Conservation (phyloP, 2,329 filamentous ascomycete genomes). For the Xylariaceae sp. region DNA sequence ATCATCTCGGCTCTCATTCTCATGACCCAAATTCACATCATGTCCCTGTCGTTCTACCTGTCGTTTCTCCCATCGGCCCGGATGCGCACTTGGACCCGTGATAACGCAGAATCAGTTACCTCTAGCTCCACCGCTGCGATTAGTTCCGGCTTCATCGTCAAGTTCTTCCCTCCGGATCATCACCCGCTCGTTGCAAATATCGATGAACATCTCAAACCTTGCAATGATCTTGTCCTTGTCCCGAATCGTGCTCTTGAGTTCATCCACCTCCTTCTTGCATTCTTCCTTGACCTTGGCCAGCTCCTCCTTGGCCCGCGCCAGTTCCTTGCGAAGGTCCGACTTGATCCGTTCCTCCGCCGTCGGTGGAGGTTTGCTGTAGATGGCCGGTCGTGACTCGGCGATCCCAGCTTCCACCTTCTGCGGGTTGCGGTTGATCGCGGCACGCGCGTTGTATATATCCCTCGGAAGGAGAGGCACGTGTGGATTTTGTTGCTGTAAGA, state of each 20-base stretch:
- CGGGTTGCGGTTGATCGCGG: constrained; percentile 64
- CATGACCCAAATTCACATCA: no score
- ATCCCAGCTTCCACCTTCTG: constrained; percentile 58
- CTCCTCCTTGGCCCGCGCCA: constrained; percentile 57
- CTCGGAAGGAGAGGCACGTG: constrained; percentile 61
- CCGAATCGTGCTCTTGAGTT: constrained; percentile 56
- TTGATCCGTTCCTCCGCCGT: constrained; percentile 63
- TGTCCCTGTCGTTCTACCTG: no score
- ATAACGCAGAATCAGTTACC: constrained; percentile 9
- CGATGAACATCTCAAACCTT: constrained; percentile 68
- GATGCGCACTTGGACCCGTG: no score
- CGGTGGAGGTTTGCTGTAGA: constrained; percentile 64
- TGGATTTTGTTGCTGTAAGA: constrained; percentile 62
- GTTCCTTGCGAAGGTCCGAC: constrained; percentile 58
- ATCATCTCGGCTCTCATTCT: no score
- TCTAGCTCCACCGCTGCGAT: constrained; percentile 24
- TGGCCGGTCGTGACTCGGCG: constrained; percentile 60
- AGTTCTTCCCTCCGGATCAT: constrained; percentile 61
- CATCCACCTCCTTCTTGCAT: constrained; percentile 56
- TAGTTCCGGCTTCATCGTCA: constrained; percentile 32
- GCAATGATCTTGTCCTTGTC: constrained; percentile 62
- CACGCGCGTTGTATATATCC: constrained; percentile 66
- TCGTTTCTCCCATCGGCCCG: no score
- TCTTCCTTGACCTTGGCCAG: constrained; percentile 55
- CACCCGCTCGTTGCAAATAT: constrained; percentile 65